These are phyloP conservation scores for Helotiales sp. DNA, from an alignment of 2,329 filamentous ascomycete species.

Conservation along the genomic window DNA sequence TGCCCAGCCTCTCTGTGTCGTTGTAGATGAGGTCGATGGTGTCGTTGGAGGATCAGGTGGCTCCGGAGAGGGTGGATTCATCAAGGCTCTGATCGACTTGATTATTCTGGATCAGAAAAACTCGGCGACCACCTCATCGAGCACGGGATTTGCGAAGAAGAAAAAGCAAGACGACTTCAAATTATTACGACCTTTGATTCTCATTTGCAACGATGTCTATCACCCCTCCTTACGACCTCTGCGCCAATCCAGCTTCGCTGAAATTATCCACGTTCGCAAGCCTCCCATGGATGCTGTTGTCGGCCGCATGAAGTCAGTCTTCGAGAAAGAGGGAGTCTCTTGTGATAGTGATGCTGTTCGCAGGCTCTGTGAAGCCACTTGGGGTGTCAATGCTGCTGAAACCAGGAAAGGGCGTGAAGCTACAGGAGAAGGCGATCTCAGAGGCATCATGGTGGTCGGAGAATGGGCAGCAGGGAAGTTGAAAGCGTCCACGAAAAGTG, in stretches of 20 bases:
- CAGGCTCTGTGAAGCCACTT: slow-evolving; percentile 78
- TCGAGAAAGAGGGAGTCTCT: slow-evolving; percentile 83
- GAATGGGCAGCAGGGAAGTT: slow-evolving; percentile 82
- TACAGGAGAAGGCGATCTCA: slow-evolving; percentile 70
- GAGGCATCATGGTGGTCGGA: slow-evolving; percentile 81
- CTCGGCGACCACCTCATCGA: slow-evolving; percentile 38
- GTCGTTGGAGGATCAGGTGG: slow-evolving; percentile 78
- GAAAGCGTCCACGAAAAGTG: slow-evolving; percentile 46
- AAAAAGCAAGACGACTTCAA: slow-evolving; percentile 82
- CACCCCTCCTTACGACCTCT: slow-evolving; percentile 84
- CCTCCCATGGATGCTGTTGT: slow-evolving; percentile 86
- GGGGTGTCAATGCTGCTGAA: slow-evolving; percentile 76
- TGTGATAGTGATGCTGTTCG: slow-evolving; percentile 89
- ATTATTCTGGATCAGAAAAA: slow-evolving; percentile 87
- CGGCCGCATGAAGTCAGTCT: slow-evolving; percentile 76
- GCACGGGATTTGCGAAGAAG: slow-evolving; percentile 37
- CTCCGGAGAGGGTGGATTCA: slow-evolving; percentile 87
- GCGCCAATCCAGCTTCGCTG: slow-evolving; percentile 80
- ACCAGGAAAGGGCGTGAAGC: slow-evolving; percentile 67
- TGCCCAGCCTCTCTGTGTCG: slow-evolving; percentile 85
- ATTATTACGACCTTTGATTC: slow-evolving; percentile 81
- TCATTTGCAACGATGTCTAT: slow-evolving; percentile 98
- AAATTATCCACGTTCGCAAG: slow-evolving; percentile 89
- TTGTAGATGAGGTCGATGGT: slow-evolving; percentile 96
- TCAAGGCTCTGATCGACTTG: slow-evolving; percentile 91